Percentiles rank a stretch among this genome's conserved stretches.
phyloP scores from a whole-genome alignment of 805 yeast genomes.

The Metschnikowia orientalis region DNA sequence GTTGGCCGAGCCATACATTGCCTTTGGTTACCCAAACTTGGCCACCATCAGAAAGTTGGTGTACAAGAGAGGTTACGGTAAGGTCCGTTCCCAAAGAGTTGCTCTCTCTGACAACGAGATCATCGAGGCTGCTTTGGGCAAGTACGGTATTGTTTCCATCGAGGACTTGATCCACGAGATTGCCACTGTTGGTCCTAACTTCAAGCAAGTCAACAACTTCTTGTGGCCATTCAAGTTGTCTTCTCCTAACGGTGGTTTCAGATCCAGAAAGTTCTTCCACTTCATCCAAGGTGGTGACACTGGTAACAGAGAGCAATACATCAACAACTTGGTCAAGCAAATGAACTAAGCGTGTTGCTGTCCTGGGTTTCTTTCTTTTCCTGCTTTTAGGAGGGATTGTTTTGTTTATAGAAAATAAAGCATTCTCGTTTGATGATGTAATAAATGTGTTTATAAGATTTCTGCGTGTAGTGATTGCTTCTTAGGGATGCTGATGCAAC shows the following conservation, averaged over 20 bases:
- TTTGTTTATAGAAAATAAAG: no score
- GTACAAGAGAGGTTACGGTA: slow-evolving; percentile 98
- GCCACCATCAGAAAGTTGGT: slow-evolving; percentile 87
- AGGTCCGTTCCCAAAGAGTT: slow-evolving; percentile 93
- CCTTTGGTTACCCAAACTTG: slow-evolving; percentile 96
- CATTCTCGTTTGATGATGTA: no score
- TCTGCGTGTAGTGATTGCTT: no score
- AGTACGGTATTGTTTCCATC: slow-evolving; percentile 86
- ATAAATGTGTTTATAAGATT: no score
- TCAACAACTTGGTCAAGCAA: slow-evolving; percentile 89
- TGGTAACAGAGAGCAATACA: slow-evolving; percentile 97
- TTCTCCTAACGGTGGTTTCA: slow-evolving; percentile 97
- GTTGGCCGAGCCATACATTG: slow-evolving; percentile 94
- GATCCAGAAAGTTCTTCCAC: slow-evolving; percentile 96
- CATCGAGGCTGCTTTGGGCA: slow-evolving; percentile 83
- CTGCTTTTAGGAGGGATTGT: no score
- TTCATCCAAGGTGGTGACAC: slow-evolving; percentile 97
- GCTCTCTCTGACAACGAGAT: slow-evolving; percentile 83
- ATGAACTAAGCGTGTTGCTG: slow-evolving; percentile 61
- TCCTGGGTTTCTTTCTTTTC: not conserved
- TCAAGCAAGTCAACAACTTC: slow-evolving; percentile 98
- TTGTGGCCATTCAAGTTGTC: slow-evolving; percentile 97
- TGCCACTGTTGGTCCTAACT: slow-evolving; percentile 95
- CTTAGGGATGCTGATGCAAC: no score
- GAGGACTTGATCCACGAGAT: slow-evolving; percentile 96